Evolutionary conservation across 208 protist species (phyloP).

Genomic region (Leishmania gerbilli): DNA sequence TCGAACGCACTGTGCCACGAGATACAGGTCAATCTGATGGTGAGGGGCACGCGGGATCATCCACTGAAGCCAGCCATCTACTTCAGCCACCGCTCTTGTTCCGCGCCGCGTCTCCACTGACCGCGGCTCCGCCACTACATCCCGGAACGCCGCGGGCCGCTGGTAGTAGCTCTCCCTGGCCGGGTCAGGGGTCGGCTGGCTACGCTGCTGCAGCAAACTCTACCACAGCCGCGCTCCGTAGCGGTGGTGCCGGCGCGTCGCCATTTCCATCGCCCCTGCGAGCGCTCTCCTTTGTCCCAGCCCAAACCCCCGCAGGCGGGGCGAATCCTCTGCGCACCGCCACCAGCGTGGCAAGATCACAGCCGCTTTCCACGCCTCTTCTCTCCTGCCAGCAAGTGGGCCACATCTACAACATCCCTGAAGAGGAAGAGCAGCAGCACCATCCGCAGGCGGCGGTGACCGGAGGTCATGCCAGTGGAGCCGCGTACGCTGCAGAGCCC

Average conservation of each 20-base stretch:
- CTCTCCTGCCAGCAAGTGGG: background rate
- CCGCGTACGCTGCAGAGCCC: background rate
- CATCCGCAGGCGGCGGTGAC: background rate
- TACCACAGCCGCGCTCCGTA: background rate
- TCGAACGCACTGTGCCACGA: conserved; percentile 21
- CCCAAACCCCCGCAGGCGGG: background rate
- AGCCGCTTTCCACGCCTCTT: background rate
- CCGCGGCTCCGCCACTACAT: conserved; percentile 8
- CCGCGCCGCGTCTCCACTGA: background rate
- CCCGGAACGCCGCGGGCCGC: conserved; percentile 3
- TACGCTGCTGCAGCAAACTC: background rate
- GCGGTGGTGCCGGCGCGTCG: background rate
- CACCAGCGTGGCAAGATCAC: background rate
- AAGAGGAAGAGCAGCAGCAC: background rate
- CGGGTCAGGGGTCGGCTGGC: background rate
- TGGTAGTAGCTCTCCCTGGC: background rate
- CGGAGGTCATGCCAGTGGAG: background rate
- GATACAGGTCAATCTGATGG: background rate
- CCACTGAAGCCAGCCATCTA: background rate
- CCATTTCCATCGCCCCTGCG: conserved; percentile 4
- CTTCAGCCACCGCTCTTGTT: conserved; percentile 6
- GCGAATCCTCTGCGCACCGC: background rate
- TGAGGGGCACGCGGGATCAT: background rate
- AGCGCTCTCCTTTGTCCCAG: conserved; percentile 1
- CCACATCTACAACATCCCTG: conserved; percentile 11